phyloP scores from a whole-genome alignment of 75 land plant species.

The Ceratopteris richardii region DNA sequence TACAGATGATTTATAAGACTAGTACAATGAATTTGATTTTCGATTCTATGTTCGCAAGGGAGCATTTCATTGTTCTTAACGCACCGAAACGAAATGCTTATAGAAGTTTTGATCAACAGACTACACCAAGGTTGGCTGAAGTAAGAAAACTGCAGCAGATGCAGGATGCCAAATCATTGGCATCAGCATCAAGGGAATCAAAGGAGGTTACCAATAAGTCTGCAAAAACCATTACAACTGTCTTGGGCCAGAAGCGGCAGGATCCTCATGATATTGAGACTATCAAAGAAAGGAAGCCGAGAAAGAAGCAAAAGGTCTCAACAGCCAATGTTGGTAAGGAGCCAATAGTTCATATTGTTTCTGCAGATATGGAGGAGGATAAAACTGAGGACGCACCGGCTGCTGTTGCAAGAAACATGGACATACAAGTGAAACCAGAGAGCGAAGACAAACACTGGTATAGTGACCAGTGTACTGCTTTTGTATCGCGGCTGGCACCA shows the following conservation, averaged over 20 bases:
- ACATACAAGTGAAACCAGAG: not conserved
- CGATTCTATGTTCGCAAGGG: too few species aligned
- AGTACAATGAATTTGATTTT: too few species aligned
- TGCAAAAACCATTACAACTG: not conserved
- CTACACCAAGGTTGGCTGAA: constrained; percentile 60
- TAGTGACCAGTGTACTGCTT: constrained; percentile 83
- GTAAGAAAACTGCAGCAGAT: constrained; percentile 37
- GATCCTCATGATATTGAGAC: not conserved
- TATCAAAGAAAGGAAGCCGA: not conserved
- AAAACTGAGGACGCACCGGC: not conserved
- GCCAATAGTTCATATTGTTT: not conserved
- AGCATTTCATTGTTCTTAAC: too few species aligned
- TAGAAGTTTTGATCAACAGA: constrained; percentile 24
- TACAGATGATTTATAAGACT: too few species aligned
- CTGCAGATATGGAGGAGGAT: not conserved
- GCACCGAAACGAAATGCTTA: too few species aligned
- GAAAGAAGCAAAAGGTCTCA: not conserved
- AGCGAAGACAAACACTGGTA: constrained; percentile 3
- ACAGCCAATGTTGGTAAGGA: not conserved
- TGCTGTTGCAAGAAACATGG: not conserved
- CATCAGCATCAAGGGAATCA: constrained; percentile 4
- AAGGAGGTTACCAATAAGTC: constrained; percentile 3
- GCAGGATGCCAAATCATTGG: constrained; percentile 35
- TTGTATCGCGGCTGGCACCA: constrained; percentile 60
- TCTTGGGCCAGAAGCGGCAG: not conserved